Conservation (phyloP, 163 green algal species). For the Coccomyxa subellipsoidea region DNA sequence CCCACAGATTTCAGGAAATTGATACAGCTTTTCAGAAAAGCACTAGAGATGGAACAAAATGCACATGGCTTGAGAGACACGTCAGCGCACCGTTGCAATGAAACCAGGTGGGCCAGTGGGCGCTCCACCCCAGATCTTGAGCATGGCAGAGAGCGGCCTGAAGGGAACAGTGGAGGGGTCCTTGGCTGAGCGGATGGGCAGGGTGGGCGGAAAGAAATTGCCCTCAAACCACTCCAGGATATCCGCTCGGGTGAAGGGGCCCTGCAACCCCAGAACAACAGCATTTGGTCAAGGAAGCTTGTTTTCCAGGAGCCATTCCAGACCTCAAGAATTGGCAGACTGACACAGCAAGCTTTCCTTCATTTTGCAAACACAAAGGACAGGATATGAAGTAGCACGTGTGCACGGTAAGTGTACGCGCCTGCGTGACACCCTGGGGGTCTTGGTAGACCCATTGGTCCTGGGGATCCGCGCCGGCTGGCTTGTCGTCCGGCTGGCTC, state of each 20-base stretch:
- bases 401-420: conserved; percentile 9
- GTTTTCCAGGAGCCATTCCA: not conserved
- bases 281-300: no score
- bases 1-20: no score
- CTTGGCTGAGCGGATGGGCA: conserved; percentile 49
- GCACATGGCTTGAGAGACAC: no score
- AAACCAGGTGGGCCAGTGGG: not conserved
- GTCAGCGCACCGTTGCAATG: not conserved
- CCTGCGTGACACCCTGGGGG: conserved; percentile 72
- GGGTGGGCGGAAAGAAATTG: conserved; percentile 72
- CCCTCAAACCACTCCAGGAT: conserved; percentile 85
- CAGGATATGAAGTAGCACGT: no score
- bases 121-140: conserved; percentile 49
- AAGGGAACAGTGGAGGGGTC: conserved; percentile 52
- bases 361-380: no score
- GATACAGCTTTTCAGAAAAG: no score
- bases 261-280: conserved; percentile 62
- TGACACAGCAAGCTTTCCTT: not conserved
- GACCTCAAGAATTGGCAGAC: no score
- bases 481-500: not conserved
- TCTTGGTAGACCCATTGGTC: conserved; percentile 77
- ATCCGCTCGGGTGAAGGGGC: conserved; percentile 75
- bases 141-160: conserved; percentile 48
- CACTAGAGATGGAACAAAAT: no score
- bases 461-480: not conserved